Evolutionary conservation across 1,139 yeast species (phyloP).

Genomic region (Geotrichum klebahnii): DNA sequence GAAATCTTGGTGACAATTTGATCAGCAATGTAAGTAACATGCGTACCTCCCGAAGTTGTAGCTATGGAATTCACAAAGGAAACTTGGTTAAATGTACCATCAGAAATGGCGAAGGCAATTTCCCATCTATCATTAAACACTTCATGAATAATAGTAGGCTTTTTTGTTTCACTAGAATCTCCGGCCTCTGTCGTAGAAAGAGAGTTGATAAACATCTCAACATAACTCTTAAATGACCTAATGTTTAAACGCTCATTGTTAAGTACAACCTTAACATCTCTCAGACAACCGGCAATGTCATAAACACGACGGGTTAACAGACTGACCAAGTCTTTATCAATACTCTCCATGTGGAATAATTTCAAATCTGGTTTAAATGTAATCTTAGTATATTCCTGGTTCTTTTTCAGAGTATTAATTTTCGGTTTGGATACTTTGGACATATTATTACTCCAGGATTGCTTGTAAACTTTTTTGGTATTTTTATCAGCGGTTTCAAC

Average conservation of each 20-base stretch:
- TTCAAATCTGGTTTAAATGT: conserved; percentile 84
- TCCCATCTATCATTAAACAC: conserved; percentile 85
- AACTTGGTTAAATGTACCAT: conserved; percentile 83
- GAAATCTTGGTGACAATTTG: conserved; percentile 74
- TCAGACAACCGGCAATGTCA: conserved; percentile 93
- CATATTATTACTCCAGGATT: conserved; percentile 89
- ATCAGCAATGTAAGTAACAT: conserved; percentile 80
- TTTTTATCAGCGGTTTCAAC: conserved; percentile 85
- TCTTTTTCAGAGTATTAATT: conserved; percentile 57
- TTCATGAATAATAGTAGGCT: conserved; percentile 75
- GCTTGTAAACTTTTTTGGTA: conserved; percentile 61
- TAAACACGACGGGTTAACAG: conserved; percentile 90
- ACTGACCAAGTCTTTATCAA: conserved; percentile 78
- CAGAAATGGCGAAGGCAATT: conserved; percentile 89
- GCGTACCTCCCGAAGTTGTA: conserved; percentile 96
- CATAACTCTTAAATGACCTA: conserved; percentile 76
- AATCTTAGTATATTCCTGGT: conserved; percentile 77
- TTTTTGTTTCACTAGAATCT: conserved; percentile 38
- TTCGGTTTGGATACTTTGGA: conserved; percentile 68
- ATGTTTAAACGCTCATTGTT: conserved; percentile 71
- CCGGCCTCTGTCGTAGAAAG: conserved; percentile 44
- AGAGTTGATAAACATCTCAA: conserved; percentile 84
- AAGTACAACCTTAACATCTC: conserved; percentile 71
- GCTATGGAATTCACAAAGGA: conserved; percentile 97
- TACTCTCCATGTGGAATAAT: conserved; percentile 75